These are phyloP conservation scores for Boletus tomentosulus DNA, from an alignment of 768 basidiomycete species.

Conservation along the genomic window DNA sequence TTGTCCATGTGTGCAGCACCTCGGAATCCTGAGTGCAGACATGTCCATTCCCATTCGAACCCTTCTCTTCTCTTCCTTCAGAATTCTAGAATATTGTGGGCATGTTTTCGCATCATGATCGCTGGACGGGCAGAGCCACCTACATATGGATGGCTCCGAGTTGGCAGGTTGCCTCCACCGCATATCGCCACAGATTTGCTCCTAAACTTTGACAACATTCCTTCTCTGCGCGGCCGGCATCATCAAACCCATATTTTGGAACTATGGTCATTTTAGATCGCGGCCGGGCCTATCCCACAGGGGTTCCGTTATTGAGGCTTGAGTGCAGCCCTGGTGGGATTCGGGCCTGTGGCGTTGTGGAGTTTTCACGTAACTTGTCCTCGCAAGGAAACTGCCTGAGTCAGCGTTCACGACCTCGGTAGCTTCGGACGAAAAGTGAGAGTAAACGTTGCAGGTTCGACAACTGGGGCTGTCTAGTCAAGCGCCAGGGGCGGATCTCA, in stretches of 20 bases:
- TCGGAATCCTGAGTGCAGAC: background rate
- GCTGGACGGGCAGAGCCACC: conserved; percentile 13
- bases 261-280: background rate
- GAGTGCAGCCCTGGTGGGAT: conserved; percentile 1
- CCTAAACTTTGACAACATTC: conserved; percentile 5
- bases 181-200: background rate
- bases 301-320: background rate
- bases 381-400: conserved; percentile 3
- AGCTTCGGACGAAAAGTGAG: conserved; percentile 2
- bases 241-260: background rate
- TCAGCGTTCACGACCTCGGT: conserved; percentile 2
- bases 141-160: conserved; percentile 12
- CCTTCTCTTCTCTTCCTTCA: background rate
- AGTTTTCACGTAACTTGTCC: conserved; percentile 2
- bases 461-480: background rate
- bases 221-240: background rate
- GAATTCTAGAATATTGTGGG: conserved; percentile 3
- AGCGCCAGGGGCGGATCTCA: background rate
- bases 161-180: conserved; percentile 4
- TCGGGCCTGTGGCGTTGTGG: conserved; percentile 24
- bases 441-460: background rate
- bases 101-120: conserved; percentile 1
- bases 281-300: background rate
- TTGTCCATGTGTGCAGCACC: background rate
- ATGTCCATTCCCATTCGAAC: conserved; percentile 6